Evolutionary conservation across 129 eudicot genomes (phyloP).

Genomic region (Pulicaria dysenterica): DNA sequence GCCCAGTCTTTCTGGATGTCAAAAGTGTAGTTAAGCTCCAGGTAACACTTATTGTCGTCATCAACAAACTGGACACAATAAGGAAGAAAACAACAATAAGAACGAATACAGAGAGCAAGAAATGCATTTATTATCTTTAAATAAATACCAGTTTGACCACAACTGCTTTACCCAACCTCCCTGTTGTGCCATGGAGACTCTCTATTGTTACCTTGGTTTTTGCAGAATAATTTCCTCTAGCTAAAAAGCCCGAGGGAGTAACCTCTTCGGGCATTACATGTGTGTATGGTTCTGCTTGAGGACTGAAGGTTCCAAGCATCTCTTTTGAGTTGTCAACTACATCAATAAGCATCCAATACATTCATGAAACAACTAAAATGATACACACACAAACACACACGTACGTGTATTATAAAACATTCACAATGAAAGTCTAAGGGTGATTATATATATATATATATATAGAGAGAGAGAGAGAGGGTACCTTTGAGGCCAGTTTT

Average conservation of each 20-base stretch:
- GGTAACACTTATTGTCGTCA: constrained; percentile 53
- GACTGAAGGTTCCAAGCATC: constrained; percentile 76
- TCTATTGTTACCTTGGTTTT: constrained; percentile 50
- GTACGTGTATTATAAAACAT: background rate
- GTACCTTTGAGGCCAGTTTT: constrained; percentile 86
- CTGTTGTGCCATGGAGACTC: background rate
- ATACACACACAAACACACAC: background rate
- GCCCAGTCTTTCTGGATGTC: constrained; percentile 72
- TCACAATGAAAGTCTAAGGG: background rate
- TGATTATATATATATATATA: too few relatives aligned
- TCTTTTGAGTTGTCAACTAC: constrained; percentile 69
- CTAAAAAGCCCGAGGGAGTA: constrained; percentile 68
- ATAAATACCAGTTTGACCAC: background rate
- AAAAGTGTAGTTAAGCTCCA: constrained; percentile 65
- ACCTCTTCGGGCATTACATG: constrained; percentile 73
- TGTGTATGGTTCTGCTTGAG: constrained; percentile 60
- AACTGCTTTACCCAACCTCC: background rate
- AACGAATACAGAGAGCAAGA: background rate
- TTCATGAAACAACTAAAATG: background rate
- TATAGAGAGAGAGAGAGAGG: background rate
- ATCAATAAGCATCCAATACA: background rate
- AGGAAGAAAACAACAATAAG: background rate
- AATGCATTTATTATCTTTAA: too few relatives aligned
- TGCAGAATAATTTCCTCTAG: constrained; percentile 70
- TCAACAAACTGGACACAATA: constrained; percentile 48